Evolutionary conservation across 257 asterid species (phyloP), one percentile per base, ranked within the genome.

Genomic region (Linaria vulgaris): DNA sequence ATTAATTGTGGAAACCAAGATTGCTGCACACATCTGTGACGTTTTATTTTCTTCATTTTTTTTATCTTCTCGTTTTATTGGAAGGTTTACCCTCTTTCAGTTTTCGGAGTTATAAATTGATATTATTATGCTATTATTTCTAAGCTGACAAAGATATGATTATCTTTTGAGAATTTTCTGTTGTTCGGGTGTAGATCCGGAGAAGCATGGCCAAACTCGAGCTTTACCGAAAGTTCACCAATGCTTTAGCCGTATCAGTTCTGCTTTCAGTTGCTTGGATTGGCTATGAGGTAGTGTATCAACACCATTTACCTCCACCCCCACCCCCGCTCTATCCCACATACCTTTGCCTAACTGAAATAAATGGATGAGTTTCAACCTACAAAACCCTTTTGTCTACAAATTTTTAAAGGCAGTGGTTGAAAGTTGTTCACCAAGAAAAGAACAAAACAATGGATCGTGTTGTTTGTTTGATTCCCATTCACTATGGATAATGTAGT

Each of bases 231-330:
- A 92, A 87, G 73, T 89, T 92, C 69, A 89, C 98, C 56, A 92
- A 92, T 68, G 62, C 95, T 66, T 80, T 92, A 38, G 97, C 99
- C 48, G 78, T 87, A 38, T 80, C 95, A 24, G 88, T 92, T 77
- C 80, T 92, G 69, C 80, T 92, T 48, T 89, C 97, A 20, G 94
- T 92, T 69, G 97, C 94, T 66, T 92, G 99, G 99, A 89, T 92
- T 62, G 99, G 99, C 55, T 92, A 87, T 72, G 99, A 92, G 96
- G 99, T 92, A 78, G 44, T 58, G 3, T 34, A 34, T 27, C 47
- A n/a, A n/a, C n/a, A n/a, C n/a, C n/a, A n/a, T 13, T 46, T 27
- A 46, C 41, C 41, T 7, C 41, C 41, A 4, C 41, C 41, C 41
- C 41, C 10, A n/a, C 41, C 41, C 41, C 9, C 10, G 1, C 41